Conservation (phyloP, 2,329 filamentous ascomycete species). For the Alternaria dauci region DNA sequence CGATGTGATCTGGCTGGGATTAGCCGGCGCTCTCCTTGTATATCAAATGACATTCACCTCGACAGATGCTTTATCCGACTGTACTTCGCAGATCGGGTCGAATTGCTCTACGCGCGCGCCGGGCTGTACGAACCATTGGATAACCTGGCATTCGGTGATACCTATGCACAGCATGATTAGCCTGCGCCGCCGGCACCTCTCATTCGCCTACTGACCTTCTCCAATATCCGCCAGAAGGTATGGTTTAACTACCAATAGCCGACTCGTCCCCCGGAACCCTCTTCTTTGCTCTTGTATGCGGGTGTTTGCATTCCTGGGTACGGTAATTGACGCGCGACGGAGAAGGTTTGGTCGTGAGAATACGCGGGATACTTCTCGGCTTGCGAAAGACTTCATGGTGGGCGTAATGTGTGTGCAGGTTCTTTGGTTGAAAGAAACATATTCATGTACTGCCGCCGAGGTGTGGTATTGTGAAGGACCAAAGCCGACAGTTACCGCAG, state of each 20-base stretch:
- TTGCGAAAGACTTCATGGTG: slow-evolving; percentile 44
- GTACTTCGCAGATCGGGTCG: slow-evolving; percentile 96
- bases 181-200: neutral
- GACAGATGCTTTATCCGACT: slow-evolving; percentile 89
- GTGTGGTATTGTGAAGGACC: slow-evolving; percentile 22
- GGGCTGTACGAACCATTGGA: slow-evolving; percentile 99
- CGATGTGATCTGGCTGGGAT: slow-evolving; percentile 79
- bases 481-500: slow-evolving; percentile 30
- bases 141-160: slow-evolving; percentile 97
- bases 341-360: slow-evolving; percentile 33
- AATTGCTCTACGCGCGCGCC: slow-evolving; percentile 97
- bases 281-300: slow-evolving; percentile 37
- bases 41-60: slow-evolving; percentile 53
- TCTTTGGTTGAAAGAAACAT: slow-evolving; percentile 33
- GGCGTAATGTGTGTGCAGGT: slow-evolving; percentile 15
- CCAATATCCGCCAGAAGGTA: slow-evolving; percentile 87
- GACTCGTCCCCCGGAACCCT: slow-evolving; percentile 51
- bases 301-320: slow-evolving; percentile 29
- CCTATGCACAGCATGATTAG: slow-evolving; percentile 61
- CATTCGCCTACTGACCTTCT: slow-evolving; percentile 67
- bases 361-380: slow-evolving; percentile 42
- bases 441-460: slow-evolving; percentile 31
- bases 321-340: slow-evolving; percentile 35
- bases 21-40: slow-evolving; percentile 7
- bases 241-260: slow-evolving; percentile 70